These are phyloP conservation scores for Citropsis articulata DNA, from an alignment of 345 rosid species.

Conservation along the genomic window DNA sequence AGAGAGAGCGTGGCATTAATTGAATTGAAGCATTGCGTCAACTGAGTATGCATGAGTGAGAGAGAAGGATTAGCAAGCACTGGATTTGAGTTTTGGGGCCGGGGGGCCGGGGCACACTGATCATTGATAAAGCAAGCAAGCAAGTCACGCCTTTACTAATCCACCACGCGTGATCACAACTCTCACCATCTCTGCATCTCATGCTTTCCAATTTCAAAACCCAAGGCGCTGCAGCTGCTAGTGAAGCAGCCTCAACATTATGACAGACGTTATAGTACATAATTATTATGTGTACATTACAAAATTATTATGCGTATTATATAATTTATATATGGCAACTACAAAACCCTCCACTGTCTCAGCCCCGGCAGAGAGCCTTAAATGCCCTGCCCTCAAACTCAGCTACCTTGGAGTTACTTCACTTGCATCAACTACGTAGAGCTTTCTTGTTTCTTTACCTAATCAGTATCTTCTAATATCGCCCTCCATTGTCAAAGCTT, in stretches of 20 bases:
- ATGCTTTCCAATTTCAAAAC: constrained; percentile 49
- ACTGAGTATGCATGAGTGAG: too few species aligned
- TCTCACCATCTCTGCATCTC: constrained; percentile 1
- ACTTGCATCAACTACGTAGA: not conserved
- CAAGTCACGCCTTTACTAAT: constrained; percentile 29
- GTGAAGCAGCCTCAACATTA: too few species aligned
- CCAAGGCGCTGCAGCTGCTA: constrained; percentile 27
- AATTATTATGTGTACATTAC: too few species aligned
- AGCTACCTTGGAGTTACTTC: not conserved
- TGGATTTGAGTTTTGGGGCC: too few species aligned
- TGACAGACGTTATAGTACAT: too few species aligned
- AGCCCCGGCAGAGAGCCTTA: not conserved
- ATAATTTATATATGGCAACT: not conserved
- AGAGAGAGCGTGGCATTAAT: not conserved
- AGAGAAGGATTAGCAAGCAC: too few species aligned
- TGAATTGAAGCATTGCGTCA: too few species aligned
- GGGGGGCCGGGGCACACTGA: too few species aligned
- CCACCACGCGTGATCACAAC: constrained; percentile 45
- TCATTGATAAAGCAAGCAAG: constrained; percentile 16
- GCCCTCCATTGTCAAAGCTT: constrained; percentile 7
- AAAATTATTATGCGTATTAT: too few species aligned
- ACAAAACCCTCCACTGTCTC: not conserved
- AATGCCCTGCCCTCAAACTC: not conserved
- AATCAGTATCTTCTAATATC: not conserved
- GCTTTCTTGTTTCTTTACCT: constrained; percentile 1